A percentile compares a stretch with the other conserved stretches of the same genome.
Conservation (phyloP, 257 asterid species). For the Solanum sejunctum region DNA sequence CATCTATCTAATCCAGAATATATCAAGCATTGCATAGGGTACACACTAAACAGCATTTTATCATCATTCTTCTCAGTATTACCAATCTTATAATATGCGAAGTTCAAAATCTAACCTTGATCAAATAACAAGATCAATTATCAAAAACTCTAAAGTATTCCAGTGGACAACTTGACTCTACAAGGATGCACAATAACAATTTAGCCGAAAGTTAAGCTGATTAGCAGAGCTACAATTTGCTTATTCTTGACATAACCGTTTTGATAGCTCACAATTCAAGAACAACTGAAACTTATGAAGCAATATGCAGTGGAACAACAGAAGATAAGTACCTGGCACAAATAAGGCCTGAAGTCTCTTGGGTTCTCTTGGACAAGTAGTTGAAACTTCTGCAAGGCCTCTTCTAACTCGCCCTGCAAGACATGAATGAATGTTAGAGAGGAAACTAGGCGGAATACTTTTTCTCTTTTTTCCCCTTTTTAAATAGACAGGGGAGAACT, state of each 20-base stretch:
- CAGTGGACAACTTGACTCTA: not conserved
- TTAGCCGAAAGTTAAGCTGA: not conserved
- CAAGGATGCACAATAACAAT: not conserved
- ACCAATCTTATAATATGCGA: not conserved
- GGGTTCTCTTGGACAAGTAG: constrained; percentile 74
- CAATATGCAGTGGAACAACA: not conserved
- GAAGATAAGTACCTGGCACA: constrained; percentile 53
- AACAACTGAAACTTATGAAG: not conserved
- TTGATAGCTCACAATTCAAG: not conserved
- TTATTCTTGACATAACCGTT: not conserved
- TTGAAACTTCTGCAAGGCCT: constrained; percentile 61
- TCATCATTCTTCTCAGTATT: not conserved
- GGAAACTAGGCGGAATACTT: not conserved
- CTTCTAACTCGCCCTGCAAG: constrained; percentile 71
- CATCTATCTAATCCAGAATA: not conserved
- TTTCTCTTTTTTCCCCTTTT: not conserved
- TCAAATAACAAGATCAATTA: not conserved
- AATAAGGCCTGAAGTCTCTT: constrained; percentile 87
- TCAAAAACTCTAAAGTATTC: not conserved
- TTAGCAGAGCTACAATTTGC: not conserved
- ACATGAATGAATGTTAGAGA: not conserved
- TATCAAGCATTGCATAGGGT: not conserved
- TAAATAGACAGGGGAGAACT: not conserved
- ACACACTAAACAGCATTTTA: not conserved
- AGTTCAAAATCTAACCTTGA: not conserved